Evolutionary conservation across 306 rosid genomes (phyloP).

Genomic region (Vigna radiata): DNA sequence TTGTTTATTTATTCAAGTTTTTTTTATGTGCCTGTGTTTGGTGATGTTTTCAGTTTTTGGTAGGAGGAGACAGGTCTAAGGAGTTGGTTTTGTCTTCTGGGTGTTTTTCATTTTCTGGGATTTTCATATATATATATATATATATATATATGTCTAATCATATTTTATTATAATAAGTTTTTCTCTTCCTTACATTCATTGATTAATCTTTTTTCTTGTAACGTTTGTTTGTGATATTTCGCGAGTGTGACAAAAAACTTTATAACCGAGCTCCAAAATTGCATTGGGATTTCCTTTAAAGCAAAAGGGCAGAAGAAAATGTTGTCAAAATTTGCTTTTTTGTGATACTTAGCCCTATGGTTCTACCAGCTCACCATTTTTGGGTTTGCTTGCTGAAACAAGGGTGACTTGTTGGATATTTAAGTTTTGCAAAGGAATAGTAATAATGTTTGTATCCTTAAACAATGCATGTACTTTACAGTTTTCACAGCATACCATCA

Average conservation of each 20-base stretch:
- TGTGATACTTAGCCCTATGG: slow-evolving; percentile 31
- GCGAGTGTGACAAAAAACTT: slow-evolving; percentile 35
- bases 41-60: slow-evolving; percentile 57
- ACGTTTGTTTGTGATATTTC: slow-evolving; percentile 39
- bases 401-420: slow-evolving; percentile 45
- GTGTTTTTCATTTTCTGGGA: slow-evolving; percentile 53
- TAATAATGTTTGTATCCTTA: slow-evolving; percentile 54
- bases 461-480: slow-evolving; percentile 43
- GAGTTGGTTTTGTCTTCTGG: slow-evolving; percentile 71
- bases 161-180: slow-evolving; percentile 31
- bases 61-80: slow-evolving; percentile 57
- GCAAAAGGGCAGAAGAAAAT: slow-evolving; percentile 30
- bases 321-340: slow-evolving; percentile 16
- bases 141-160: slow-evolving; percentile 1
- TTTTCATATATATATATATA: slow-evolving; percentile 22
- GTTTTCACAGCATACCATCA: slow-evolving; percentile 31
- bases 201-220: slow-evolving; percentile 44
- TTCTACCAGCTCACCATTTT: slow-evolving; percentile 38
- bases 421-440: slow-evolving; percentile 58
- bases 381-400: slow-evolving; percentile 50
- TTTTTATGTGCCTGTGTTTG: slow-evolving; percentile 56
- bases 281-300: slow-evolving; percentile 44
- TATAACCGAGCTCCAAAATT: not conserved
- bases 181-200: slow-evolving; percentile 40
- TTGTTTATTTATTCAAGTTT: slow-evolving; percentile 26